These are phyloP conservation scores for Aureobasidium subglaciale DNA, from an alignment of 2,329 filamentous ascomycete genomes.

Conservation along the genomic window DNA sequence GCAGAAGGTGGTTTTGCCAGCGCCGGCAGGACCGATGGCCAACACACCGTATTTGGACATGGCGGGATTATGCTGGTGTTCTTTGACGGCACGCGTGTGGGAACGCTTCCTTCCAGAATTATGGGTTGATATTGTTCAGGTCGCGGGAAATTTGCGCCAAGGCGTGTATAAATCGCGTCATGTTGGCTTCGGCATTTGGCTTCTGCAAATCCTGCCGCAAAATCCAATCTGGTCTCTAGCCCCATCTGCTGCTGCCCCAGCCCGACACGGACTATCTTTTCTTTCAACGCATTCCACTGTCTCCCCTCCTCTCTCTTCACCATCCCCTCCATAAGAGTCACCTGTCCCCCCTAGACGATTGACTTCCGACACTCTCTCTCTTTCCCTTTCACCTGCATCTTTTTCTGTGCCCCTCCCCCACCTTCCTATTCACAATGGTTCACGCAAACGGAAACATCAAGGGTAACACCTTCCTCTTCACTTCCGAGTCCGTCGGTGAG, in stretches of 20 bases:
- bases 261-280: constrained; percentile 10
- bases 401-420: constrained; percentile 11
- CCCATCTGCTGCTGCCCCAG: constrained; percentile 12
- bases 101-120: background rate
- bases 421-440: constrained; percentile 17
- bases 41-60: constrained; percentile 76
- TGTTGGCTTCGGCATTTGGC: constrained; percentile 4
- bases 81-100: constrained; percentile 46
- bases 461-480: constrained; percentile 34
- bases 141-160: constrained; percentile 10
- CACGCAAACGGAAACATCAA: constrained; percentile 20
- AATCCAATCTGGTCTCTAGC: constrained; percentile 5
- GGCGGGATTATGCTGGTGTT: constrained; percentile 71
- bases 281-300: constrained; percentile 14
- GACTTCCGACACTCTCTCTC: constrained; percentile 7
- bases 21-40: constrained; percentile 92
- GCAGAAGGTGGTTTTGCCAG: constrained; percentile 96
- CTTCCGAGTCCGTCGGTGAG: constrained; percentile 46
- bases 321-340: constrained; percentile 6
- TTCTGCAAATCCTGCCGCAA: constrained; percentile 9
- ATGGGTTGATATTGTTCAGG: constrained; percentile 35
- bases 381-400: constrained; percentile 13
- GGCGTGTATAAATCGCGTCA: background rate
- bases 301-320: constrained; percentile 3
- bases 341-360: constrained; percentile 2